phyloP scores from a whole-genome alignment of 257 asterid genomes.

The Orobanche coerulescens region DNA sequence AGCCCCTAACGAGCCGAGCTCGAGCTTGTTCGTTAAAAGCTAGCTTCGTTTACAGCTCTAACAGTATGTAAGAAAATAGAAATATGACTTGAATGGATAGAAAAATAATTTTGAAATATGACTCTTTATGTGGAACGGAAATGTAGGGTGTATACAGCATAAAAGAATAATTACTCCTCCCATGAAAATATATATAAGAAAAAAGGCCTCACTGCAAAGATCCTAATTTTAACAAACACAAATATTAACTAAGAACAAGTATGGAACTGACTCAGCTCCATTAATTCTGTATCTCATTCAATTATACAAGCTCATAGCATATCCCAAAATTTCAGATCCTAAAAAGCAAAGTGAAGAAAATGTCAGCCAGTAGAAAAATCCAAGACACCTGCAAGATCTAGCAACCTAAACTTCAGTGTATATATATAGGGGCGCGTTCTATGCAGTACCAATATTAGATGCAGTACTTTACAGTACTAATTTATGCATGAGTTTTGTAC shows the following conservation, averaged over 20 bases:
- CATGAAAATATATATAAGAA: not conserved
- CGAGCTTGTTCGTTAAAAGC: no score
- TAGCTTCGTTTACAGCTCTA: no score
- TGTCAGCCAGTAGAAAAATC: slow-evolving; percentile 6
- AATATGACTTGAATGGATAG: no score
- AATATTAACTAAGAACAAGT: not conserved
- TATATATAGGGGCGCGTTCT: no score
- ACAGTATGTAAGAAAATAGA: no score
- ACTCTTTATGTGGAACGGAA: no score
- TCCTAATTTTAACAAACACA: not conserved
- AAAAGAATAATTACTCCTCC: not conserved
- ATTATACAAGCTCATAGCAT: slow-evolving; percentile 1
- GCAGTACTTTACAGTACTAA: no score
- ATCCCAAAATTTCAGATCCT: slow-evolving; percentile 21
- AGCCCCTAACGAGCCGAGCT: no score
- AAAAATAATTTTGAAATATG: no score
- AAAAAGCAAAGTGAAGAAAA: not conserved
- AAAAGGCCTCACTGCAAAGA: not conserved
- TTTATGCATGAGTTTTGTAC: no score
- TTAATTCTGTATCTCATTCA: not conserved
- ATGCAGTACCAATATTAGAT: no score
- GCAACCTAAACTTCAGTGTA: not conserved
- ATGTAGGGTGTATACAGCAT: not conserved
- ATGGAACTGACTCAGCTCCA: slow-evolving; percentile 13
- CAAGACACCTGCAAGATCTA: not conserved